Conservation (phyloP, 768 basidiomycete genomes). For the Auriscalpium microsporum region DNA sequence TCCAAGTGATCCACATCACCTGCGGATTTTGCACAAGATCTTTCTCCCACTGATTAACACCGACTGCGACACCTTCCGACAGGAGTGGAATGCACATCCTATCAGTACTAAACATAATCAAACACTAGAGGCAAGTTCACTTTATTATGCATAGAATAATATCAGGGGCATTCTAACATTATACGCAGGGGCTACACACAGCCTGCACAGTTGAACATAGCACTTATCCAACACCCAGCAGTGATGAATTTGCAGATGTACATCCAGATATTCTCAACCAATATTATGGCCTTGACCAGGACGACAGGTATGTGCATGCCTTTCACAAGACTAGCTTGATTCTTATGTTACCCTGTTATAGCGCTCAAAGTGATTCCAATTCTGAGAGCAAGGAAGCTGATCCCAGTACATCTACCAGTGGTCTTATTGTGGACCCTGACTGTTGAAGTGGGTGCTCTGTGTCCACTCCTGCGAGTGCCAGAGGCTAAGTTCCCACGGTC, state of each 20-base stretch:
- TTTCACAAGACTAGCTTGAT: background rate
- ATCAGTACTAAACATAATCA: slow-evolving; percentile 18
- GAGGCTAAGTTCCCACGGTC: no score
- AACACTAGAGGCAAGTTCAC: background rate
- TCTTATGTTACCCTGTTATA: no score
- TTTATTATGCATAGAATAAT: background rate
- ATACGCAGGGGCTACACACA: background rate
- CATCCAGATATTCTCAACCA: slow-evolving; percentile 12
- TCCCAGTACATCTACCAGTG: no score
- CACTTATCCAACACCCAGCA: background rate
- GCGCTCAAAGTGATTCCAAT: no score
- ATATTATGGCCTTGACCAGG: slow-evolving; percentile 10
- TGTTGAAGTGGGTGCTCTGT: no score
- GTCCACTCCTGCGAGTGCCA: no score
- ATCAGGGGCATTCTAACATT: background rate
- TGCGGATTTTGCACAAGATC: slow-evolving; percentile 21
- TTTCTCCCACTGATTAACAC: slow-evolving; percentile 13
- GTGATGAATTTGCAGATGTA: slow-evolving; percentile 10
- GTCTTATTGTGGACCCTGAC: no score
- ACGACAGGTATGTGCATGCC: background rate
- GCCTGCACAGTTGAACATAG: background rate
- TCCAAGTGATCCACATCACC: slow-evolving; percentile 13
- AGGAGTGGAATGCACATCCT: slow-evolving; percentile 34
- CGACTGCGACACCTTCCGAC: slow-evolving; percentile 19
- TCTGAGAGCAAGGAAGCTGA: no score